Conservation (phyloP, 768 basidiomycete species). For the Suillus decipiens region DNA sequence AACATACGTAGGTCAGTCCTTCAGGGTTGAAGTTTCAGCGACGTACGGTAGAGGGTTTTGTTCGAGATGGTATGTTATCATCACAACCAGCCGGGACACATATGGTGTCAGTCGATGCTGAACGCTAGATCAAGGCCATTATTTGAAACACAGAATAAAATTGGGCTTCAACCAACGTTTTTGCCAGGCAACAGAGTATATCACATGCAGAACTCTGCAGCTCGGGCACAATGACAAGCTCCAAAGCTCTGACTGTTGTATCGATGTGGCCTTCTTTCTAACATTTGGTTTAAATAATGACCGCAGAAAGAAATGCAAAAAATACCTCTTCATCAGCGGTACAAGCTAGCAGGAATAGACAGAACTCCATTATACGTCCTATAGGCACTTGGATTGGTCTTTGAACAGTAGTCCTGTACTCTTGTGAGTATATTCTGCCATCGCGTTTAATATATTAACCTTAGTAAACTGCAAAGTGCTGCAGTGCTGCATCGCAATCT, state of each 20-base stretch:
- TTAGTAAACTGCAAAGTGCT: conserved; percentile 56
- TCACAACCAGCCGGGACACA: conserved; percentile 49
- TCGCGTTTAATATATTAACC: conserved; percentile 36
- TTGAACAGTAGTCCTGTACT: conserved; percentile 48
- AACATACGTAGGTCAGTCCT: conserved; percentile 12
- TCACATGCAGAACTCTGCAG: conserved; percentile 44
- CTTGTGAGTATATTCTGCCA: conserved; percentile 12
- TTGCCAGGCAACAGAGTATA: conserved; percentile 48
- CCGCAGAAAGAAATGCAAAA: conserved; percentile 12
- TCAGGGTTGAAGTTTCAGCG: not conserved
- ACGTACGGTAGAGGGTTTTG: conserved; percentile 50
- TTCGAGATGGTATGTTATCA: conserved; percentile 64
- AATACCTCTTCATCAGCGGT: conserved; percentile 51
- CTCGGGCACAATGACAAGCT: conserved; percentile 46
- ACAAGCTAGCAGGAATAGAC: conserved; percentile 49
- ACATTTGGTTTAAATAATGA: not conserved
- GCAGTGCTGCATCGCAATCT: conserved; percentile 55
- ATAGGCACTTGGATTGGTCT: conserved; percentile 72
- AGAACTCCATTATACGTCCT: conserved; percentile 59
- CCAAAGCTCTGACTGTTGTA: conserved; percentile 51
- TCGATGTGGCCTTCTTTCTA: conserved; percentile 47
- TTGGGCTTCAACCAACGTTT: conserved; percentile 41
- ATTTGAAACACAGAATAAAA: not conserved
- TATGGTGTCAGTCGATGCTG: conserved; percentile 58
- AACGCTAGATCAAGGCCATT: conserved; percentile 40